phyloP scores from a whole-genome alignment of 495 filamentous ascomycete species.

The Talaromyces wortmannii region DNA sequence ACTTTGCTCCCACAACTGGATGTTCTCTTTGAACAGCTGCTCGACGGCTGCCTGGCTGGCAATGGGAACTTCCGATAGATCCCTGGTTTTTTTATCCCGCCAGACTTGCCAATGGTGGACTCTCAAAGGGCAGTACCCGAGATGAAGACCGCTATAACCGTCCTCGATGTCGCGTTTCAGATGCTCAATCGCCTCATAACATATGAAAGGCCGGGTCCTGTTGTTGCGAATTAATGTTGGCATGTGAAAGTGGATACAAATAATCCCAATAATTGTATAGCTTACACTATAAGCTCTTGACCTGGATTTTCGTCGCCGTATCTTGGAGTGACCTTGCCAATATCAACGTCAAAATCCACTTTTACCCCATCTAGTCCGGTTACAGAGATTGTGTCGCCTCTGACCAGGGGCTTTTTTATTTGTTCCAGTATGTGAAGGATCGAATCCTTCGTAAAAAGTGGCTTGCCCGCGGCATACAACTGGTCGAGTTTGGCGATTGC shows the following conservation, averaged over 20 bases:
- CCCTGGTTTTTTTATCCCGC: too few species aligned
- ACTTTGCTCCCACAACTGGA: neutral
- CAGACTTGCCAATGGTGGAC: too few species aligned
- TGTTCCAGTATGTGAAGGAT: constrained; percentile 8
- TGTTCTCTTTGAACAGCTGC: neutral
- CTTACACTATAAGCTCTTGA: neutral
- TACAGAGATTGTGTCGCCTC: constrained; percentile 4
- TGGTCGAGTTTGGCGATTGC: constrained; percentile 8
- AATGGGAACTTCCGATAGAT: too few species aligned
- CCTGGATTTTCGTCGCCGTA: neutral
- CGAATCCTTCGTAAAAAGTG: constrained; percentile 12
- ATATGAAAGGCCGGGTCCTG: too few species aligned
- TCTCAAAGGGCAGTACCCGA: too few species aligned
- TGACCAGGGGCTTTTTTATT: constrained; percentile 1
- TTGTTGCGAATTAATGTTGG: too few species aligned
- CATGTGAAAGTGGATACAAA: too few species aligned
- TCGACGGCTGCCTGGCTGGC: too few species aligned
- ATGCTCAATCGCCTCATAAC: too few species aligned
- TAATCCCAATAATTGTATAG: too few species aligned
- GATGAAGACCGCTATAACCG: too few species aligned
- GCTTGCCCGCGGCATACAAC: constrained; percentile 7
- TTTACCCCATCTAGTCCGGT: neutral
- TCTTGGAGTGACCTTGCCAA: neutral
- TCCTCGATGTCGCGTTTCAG: too few species aligned
- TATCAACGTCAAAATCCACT: neutral